Evolutionary conservation across 768 basidiomycete species (phyloP), one percentile per base, ranked within the genome.

Genomic region (Udeniomyces megalosporus): DNA sequence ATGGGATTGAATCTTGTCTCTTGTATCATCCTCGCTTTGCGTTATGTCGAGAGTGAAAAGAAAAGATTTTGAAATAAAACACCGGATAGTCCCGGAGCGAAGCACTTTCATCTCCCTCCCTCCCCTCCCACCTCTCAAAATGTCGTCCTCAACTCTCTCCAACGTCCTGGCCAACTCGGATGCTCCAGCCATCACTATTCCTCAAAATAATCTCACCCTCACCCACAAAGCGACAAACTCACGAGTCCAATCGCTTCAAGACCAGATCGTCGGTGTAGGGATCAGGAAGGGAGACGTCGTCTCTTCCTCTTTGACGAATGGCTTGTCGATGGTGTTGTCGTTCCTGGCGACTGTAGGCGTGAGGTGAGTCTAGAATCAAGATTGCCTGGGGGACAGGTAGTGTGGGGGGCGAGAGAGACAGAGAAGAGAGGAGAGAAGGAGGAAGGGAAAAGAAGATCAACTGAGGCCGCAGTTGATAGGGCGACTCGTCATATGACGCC

Each of bases 231-330:
- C 28, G 12, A 32, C 47, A 22, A 26, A 32, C 17, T 26, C 31
- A 29, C 58, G 38, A 15, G 49, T 60, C 48, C 34, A 38, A 12
- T 34, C 31, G 22, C 50, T 60, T 15, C n/a, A 52, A 46, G 26
- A n/a, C 17, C 58, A 60, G n/a, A 35, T 60, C 15, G 32, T 49
- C 31, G 11, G 10, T 3, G 45, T 59, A 45, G 58, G 58, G 1
- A 34, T 38, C 17, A 46, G 38, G 22, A 60, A 60, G n/a, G 58
- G 58, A 24, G 58, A 60, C 24, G 58, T 60, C 49, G 46, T 60
- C 38, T 38, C 32, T 6, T 2, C 32, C n/a, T 50, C 48, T 22
- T 38, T 60, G 48, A 60, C 48, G 31, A 60, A 60, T 10, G 58
- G 58, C 8, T 32, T 60, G 3, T 47, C 50, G 58, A 20, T 60